Percentiles rank a stretch among this genome's conserved stretches.
Evolutionary conservation across 2,329 filamentous ascomycete species (phyloP).

Genomic region (Didymella pinodella): DNA sequence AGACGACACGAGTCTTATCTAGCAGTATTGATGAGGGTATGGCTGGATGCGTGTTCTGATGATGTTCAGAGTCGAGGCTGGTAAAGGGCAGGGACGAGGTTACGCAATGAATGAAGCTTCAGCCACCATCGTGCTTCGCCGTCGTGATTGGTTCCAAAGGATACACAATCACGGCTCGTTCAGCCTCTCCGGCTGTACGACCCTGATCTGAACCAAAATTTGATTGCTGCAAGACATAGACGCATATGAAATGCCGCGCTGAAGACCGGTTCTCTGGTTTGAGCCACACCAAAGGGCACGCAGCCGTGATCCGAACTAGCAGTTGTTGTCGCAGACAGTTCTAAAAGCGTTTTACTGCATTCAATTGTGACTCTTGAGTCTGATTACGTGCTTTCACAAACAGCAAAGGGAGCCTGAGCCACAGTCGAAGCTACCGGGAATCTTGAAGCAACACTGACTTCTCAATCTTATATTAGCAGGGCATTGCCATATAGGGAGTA

Average conservation of each 20-base stretch:
- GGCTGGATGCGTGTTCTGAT: constrained; percentile 10
- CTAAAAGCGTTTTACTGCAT: constrained; percentile 7
- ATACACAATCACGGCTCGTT: constrained; percentile 13
- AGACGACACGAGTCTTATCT: constrained; percentile 14
- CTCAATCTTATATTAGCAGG: too few relatives aligned
- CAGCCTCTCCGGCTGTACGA: constrained; percentile 18
- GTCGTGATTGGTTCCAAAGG: constrained; percentile 7
- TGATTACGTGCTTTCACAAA: constrained; percentile 12
- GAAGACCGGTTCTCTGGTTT: not conserved
- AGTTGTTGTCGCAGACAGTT: constrained; percentile 8
- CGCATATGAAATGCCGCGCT: constrained; percentile 1
- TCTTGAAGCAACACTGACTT: constrained; percentile 1
- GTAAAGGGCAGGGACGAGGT: constrained; percentile 16
- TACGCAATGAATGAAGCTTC: constrained; percentile 18
- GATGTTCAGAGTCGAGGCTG: constrained; percentile 10
- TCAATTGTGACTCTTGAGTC: constrained; percentile 4
- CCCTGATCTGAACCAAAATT: constrained; percentile 8
- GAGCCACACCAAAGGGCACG: constrained; percentile 1
- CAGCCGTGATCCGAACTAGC: not conserved
- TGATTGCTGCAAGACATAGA: constrained; percentile 17
- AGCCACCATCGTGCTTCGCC: not conserved
- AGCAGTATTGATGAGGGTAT: constrained; percentile 10
- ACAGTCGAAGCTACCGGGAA: not conserved
- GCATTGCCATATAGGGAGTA: too few relatives aligned
- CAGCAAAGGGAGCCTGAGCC: not conserved